Evolutionary conservation across 148 eudicot species (phyloP), one percentile per base, ranked within the genome.

Genomic region (Vaccinium vitisidaea): DNA sequence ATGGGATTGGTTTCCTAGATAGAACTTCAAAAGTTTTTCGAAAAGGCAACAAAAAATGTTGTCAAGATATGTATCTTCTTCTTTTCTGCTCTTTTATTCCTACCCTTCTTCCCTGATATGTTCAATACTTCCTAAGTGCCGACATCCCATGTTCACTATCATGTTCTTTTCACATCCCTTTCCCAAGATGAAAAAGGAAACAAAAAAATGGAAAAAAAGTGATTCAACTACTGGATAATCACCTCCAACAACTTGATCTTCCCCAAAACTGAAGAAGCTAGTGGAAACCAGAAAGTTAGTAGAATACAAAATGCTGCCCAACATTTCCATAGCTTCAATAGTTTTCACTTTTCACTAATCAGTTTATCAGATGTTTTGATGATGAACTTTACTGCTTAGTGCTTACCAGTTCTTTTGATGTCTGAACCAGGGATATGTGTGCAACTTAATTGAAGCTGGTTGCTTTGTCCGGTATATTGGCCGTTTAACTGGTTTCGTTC

Each of bases 401-500:
- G 77, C 71, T 55, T 43, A 23, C 39, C 49, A 75, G 9, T 82
- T 32, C 75, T 50, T 75, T 30, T 4, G 54, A 58, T 82, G 50
- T 87, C 50, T 85, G 65, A 76, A 84, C 67, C 93, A 92, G 94
- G 96, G 98, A 53, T 95, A 97, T 73, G 85, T 97, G 43, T 94
- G 98, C 81, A 97, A 97, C 87, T 27, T 97, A 77, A 97, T 97
- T 88, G 98, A 94, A 86, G 89, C 89, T 86, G 99, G 99, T 81
- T 95, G 98, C 83, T 97, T 97, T 87, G 94, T 97, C 54, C 98
- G 99, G 32, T 97, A 91, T 88, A 84, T 97, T 73, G 98, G 98
- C 65, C 98, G 93, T 30, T 88, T 97, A 87, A 97, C 99, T 81
- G 99, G 98, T 80, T 97, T 97, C 88, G 90, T 89, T 87, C 98